Evolutionary conservation across 106 monocot species (phyloP).

Genomic region (Narthecium ossifragum): DNA sequence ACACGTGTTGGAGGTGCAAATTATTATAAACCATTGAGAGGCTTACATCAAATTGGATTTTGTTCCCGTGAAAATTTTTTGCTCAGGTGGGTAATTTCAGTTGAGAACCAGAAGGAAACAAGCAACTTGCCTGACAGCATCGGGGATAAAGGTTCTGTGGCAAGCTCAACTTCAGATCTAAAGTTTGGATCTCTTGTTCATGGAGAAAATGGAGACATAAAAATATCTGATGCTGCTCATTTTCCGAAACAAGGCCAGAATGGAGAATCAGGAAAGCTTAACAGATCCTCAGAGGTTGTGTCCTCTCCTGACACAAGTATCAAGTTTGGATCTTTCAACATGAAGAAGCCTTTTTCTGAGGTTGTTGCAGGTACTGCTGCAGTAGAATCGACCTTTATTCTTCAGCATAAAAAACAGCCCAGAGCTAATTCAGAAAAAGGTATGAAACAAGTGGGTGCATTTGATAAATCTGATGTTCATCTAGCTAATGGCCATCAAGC

Average conservation of each 20-base stretch:
- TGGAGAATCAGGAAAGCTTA: constrained; percentile 14
- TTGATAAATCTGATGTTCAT: constrained; percentile 23
- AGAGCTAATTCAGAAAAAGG: constrained; percentile 27
- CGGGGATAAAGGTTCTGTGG: constrained; percentile 1
- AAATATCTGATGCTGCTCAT: constrained; percentile 23
- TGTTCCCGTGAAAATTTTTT: constrained; percentile 59
- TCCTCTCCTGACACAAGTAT: constrained; percentile 35
- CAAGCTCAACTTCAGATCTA: constrained; percentile 8
- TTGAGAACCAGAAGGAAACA: constrained; percentile 20
- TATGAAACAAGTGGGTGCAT: constrained; percentile 1
- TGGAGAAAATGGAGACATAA: constrained; percentile 26
- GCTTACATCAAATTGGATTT: constrained; percentile 86
- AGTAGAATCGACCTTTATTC: constrained; percentile 35
- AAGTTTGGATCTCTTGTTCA: constrained; percentile 2
- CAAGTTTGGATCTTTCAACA: constrained; percentile 60
- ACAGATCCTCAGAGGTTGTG: constrained; percentile 12
- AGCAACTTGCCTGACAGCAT: constrained; percentile 10
- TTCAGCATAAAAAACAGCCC: constrained; percentile 40
- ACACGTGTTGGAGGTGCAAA: constrained; percentile 66
- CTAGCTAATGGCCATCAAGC: constrained; percentile 7
- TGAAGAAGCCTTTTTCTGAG: constrained; percentile 92
- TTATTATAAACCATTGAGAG: constrained; percentile 86
- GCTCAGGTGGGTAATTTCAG: constrained; percentile 49
- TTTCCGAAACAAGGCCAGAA: constrained; percentile 12
- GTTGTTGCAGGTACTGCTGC: constrained; percentile 67